Conservation (phyloP, 2,329 filamentous ascomycete genomes). For the Fusarium ambrosium region DNA sequence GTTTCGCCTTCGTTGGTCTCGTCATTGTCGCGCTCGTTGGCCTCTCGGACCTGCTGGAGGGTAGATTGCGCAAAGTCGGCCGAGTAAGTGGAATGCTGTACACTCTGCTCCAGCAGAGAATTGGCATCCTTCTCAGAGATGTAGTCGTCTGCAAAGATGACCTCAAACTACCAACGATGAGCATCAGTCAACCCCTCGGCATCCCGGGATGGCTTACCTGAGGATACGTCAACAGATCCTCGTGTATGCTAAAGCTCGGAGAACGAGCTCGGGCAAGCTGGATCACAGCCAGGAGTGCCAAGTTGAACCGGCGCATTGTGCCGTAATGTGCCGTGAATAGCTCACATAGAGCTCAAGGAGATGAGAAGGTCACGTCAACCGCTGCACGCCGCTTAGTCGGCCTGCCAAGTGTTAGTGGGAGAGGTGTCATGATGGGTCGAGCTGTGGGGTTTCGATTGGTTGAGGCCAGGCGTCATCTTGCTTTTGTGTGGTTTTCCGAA, state of each 20-base stretch:
- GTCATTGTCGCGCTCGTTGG: slow-evolving; percentile 49
- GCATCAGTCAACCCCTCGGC: slow-evolving; percentile 4
- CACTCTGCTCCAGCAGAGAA: slow-evolving; percentile 64
- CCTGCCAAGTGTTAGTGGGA: slow-evolving; percentile 39
- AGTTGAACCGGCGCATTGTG: slow-evolving; percentile 65
- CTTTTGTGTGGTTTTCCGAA: slow-evolving; percentile 17
- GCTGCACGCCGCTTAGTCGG: neutral
- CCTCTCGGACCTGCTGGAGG: slow-evolving; percentile 50
- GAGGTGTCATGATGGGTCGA: slow-evolving; percentile 50
- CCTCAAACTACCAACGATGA: slow-evolving; percentile 74
- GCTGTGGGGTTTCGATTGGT: slow-evolving; percentile 38
- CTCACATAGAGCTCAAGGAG: slow-evolving; percentile 48
- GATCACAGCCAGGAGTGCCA: slow-evolving; percentile 60
- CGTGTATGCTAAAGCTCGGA: slow-evolving; percentile 83
- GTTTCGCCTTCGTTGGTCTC: slow-evolving; percentile 31
- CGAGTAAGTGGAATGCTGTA: slow-evolving; percentile 55
- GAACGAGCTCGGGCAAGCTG: slow-evolving; percentile 64
- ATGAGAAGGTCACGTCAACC: slow-evolving; percentile 22
- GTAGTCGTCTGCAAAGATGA: slow-evolving; percentile 80
- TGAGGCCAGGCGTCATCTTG: slow-evolving; percentile 24
- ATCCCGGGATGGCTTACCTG: slow-evolving; percentile 69
- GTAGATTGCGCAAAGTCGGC: slow-evolving; percentile 58
- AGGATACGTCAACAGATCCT: slow-evolving; percentile 88
- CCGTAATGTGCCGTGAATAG: slow-evolving; percentile 39
- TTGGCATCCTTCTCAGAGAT: slow-evolving; percentile 79